Conservation (phyloP, 208 protist species). For the Leishmania braziliensis region DNA sequence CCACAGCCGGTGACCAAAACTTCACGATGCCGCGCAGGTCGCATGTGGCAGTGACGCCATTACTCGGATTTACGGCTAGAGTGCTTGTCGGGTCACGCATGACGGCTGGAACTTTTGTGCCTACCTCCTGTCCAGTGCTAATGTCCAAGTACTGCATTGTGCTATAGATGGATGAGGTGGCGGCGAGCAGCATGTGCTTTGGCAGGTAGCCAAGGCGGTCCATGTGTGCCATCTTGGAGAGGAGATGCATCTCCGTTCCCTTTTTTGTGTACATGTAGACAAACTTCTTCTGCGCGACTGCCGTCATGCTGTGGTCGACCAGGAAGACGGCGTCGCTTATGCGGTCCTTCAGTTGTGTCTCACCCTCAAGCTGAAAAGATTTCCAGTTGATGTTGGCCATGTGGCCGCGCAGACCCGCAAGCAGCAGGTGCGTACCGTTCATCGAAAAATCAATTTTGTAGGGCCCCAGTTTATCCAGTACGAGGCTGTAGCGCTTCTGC, state of each 20-base stretch:
- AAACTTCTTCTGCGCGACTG: conserved; percentile 98
- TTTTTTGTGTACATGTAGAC: conserved; percentile 99
- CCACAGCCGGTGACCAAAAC: conserved; percentile 96
- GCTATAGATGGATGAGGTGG: conserved; percentile 81
- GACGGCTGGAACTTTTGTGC: conserved; percentile 76
- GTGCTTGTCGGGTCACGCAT: conserved; percentile 83
- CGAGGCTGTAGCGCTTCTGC: conserved; percentile 93
- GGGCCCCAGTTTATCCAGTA: conserved; percentile 93
- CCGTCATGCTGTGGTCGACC: conserved; percentile 98
- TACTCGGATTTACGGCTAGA: conserved; percentile 93
- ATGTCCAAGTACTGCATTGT: conserved; percentile 96
- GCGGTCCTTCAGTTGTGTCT: conserved; percentile 95
- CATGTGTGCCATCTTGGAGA: conserved; percentile 95
- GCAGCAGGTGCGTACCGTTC: conserved; percentile 94
- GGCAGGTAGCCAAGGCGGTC: conserved; percentile 95
- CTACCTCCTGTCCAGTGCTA: conserved; percentile 93
- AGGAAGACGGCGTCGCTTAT: conserved; percentile 95
- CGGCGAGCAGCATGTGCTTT: conserved; percentile 97
- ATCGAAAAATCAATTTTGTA: conserved; percentile 95
- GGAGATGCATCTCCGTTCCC: conserved; percentile 97
- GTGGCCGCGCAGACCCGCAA: conserved; percentile 96
- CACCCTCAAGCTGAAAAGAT: conserved; percentile 88
- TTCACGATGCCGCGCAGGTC: conserved; percentile 94
- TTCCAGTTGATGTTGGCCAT: conserved; percentile 96
- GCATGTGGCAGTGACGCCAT: conserved; percentile 94